Conservation (phyloP, 2,329 filamentous ascomycete genomes). For the Exophiala sp. region DNA sequence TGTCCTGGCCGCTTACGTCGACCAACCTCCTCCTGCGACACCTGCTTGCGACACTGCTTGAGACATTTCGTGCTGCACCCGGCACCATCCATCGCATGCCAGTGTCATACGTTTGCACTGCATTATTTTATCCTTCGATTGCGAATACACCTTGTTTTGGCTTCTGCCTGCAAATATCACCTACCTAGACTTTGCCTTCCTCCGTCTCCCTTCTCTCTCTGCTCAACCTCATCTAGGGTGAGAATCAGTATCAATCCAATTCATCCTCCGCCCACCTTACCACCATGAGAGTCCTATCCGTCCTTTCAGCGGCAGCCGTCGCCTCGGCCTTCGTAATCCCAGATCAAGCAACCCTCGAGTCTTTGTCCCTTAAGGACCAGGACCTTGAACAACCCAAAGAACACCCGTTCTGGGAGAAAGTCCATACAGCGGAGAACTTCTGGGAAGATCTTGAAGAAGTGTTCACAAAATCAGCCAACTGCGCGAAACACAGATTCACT, state of each 20-base stretch:
- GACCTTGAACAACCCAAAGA: constrained; percentile 13
- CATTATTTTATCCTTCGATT: not conserved
- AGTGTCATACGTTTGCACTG: not conserved
- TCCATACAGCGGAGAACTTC: constrained; percentile 22
- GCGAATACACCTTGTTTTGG: constrained; percentile 5
- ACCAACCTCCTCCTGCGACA: not conserved
- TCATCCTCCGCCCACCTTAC: not conserved
- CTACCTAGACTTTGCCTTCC: not conserved
- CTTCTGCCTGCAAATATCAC: constrained; percentile 12
- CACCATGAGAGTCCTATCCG: constrained; percentile 24
- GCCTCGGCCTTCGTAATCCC: constrained; percentile 29
- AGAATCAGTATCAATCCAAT: not conserved
- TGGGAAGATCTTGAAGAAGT: constrained; percentile 30
- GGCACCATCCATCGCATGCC: not conserved
- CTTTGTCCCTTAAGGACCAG: constrained; percentile 22
- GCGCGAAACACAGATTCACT: constrained; percentile 40
- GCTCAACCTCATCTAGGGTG: not conserved
- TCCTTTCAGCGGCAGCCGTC: constrained; percentile 25
- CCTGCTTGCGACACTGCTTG: not conserved
- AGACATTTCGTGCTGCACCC: not conserved
- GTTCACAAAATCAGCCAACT: constrained; percentile 37
- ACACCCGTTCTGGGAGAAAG: constrained; percentile 26
- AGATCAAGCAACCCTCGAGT: constrained; percentile 26
- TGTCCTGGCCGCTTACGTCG: not conserved
- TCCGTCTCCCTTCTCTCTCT: not conserved